Evolutionary conservation across 192 early-diverging fungal genomes (phyloP).

Genomic region (Thoreauomyces humboldtii): DNA sequence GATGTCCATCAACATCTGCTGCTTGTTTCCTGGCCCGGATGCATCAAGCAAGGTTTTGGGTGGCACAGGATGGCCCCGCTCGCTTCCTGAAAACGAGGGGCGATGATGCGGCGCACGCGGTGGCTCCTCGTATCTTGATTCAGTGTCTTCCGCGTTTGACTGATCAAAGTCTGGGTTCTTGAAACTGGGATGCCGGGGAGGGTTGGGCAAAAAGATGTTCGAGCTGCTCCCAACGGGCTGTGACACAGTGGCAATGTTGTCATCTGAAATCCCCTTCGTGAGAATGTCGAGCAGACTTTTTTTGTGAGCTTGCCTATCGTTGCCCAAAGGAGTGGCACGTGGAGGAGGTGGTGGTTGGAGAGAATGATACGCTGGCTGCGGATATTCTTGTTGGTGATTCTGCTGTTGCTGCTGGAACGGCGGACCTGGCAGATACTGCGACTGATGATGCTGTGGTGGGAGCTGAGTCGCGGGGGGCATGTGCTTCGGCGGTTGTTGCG

Average conservation of each 20-base stretch:
- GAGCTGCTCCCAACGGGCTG: background rate
- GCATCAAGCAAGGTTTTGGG: background rate
- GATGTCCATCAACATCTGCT: conserved; percentile 27
- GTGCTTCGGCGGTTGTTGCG: background rate
- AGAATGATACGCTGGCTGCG: too few species aligned
- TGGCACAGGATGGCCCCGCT: background rate
- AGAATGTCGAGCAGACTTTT: conserved; percentile 21
- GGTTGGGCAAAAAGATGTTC: background rate
- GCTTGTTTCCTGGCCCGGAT: conserved; percentile 2
- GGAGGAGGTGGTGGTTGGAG: too few species aligned
- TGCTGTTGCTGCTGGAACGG: too few species aligned
- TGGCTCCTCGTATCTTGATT: background rate
- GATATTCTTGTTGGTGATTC: too few species aligned
- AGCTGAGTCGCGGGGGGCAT: too few species aligned
- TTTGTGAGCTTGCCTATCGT: conserved; percentile 16
- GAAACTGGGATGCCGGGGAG: conserved; percentile 14
- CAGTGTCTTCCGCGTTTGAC: background rate
- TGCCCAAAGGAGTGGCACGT: too few species aligned
- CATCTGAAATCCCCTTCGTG: conserved; percentile 13
- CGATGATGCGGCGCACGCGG: background rate
- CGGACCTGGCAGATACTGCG: too few species aligned
- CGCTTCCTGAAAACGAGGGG: background rate
- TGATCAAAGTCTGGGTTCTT: background rate
- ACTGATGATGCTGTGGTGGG: too few species aligned
- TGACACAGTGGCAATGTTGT: background rate